Evolutionary conservation across 73 alveolate genomes (phyloP), one percentile per base, ranked within the genome.

Genomic region (Blepharisma japonicum): DNA sequence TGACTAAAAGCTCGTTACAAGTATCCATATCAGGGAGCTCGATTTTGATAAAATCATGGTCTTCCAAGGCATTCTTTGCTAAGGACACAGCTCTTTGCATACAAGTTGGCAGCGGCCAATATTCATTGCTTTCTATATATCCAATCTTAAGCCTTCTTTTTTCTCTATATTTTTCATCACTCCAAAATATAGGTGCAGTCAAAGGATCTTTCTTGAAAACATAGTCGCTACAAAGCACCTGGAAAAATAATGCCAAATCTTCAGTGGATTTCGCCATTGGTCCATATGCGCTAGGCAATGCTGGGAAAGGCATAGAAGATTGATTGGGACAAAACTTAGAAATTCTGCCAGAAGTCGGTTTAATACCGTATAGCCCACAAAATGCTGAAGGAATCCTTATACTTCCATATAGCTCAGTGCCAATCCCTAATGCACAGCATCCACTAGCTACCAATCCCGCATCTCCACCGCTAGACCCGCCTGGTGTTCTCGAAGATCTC

Each of bases 401-500:
- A 46, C 89, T 72, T 4, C 94, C 94, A 1, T 87, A 94, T 4
- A 86, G 53, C 66, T 90, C 97, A 6, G 93, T 46, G 2, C 94
- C 97, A 8, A 90, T 55, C 6, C 88, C 94, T 39, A 87, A 72
- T 7, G 91, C 86, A 23, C 86, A 76, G 47, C 95, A 79, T 55
- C 82, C 49, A 9, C 91, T 66, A 76, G 89, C 91, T 4, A 90
- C 83, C n/a, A 90, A 77, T 23, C 84, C 94, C 9, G 91, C 93
- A 21, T 90, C 97, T 45, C 97, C 97, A 7, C 97, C 97, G 6
- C 91, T 79, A 23, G 89, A 68, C 20, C 97, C 97, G 2, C 98
- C 98, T 55, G 94, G 80, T 6, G 90, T 55, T 78, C 98, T 89
- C 2, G 55, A 20, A 25, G 71, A 56, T 27, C 87, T 80, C 70